Percentiles rank a stretch among this genome's conserved stretches.
Conservation (phyloP, 1,139 yeast species). For the Blastobotrys ciferrii region DNA sequence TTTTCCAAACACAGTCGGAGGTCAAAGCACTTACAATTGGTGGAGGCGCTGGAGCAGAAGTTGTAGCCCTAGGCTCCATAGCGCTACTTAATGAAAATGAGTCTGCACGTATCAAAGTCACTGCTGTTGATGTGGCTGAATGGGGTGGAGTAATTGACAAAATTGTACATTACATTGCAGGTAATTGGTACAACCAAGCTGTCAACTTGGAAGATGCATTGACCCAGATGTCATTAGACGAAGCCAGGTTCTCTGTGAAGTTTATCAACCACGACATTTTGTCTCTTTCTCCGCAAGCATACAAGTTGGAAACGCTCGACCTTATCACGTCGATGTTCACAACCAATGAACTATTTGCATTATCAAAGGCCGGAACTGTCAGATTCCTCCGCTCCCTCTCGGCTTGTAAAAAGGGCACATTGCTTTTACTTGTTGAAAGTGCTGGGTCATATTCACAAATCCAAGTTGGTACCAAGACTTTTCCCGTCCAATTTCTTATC, state of each 20-base stretch:
- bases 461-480: constrained; percentile 66
- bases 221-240: constrained; percentile 14
- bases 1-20: constrained; percentile 12
- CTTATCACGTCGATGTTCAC: constrained; percentile 77
- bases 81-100: constrained; percentile 33
- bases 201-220: constrained; percentile 19
- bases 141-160: constrained; percentile 59
- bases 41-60: constrained; percentile 88
- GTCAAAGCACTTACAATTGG: constrained; percentile 63
- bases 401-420: constrained; percentile 53
- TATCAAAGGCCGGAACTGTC: constrained; percentile 60
- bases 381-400: constrained; percentile 52
- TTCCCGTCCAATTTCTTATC: constrained; percentile 78
- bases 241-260: constrained; percentile 40
- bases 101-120: constrained; percentile 40
- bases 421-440: constrained; percentile 72
- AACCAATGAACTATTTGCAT: constrained; percentile 79
- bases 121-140: constrained; percentile 72
- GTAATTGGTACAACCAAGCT: constrained; percentile 24
- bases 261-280: constrained; percentile 52
- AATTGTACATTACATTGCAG: constrained; percentile 43
- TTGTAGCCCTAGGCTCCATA: constrained; percentile 65
- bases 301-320: constrained; percentile 30
- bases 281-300: constrained; percentile 28
- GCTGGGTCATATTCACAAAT: constrained; percentile 89